Conservation (phyloP, 352 stramenopile genomes). For the Phytophthora pinifolia region DNA sequence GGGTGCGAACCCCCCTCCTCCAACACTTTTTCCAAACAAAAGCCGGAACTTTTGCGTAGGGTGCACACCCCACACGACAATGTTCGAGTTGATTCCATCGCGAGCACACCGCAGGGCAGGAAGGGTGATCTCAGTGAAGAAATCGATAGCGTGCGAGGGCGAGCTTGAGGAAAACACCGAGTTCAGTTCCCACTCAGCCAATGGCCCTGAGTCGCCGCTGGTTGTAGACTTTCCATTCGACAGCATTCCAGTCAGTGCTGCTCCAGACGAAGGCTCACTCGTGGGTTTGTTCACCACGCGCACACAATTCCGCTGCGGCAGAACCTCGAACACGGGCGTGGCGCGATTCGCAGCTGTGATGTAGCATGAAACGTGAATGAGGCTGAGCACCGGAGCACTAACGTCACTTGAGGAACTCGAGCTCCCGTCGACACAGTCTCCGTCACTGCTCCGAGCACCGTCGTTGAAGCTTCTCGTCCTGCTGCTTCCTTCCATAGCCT, state of each 20-base stretch:
- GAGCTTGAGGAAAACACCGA: conserved; percentile 54
- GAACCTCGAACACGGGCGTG: conserved; percentile 59
- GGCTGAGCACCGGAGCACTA: conserved; percentile 25
- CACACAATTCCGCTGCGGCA: conserved; percentile 43
- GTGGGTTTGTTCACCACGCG: conserved; percentile 41
- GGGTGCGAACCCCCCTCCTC: conserved; percentile 14
- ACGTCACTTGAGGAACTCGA: neutral
- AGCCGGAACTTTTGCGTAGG: conserved; percentile 74
- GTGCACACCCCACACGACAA: conserved; percentile 65
- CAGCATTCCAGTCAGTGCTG: neutral
- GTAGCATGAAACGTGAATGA: conserved; percentile 69
- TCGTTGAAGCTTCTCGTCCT: conserved; percentile 2
- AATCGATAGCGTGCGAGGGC: conserved; percentile 39
- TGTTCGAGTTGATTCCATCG: conserved; percentile 62
- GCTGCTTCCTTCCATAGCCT: conserved; percentile 6
- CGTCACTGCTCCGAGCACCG: neutral
- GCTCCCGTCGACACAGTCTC: neutral
- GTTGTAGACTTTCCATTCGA: neutral
- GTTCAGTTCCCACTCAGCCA: conserved; percentile 63
- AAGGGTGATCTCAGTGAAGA: conserved; percentile 59
- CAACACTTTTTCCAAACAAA: conserved; percentile 63
- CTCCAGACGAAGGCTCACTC: conserved; percentile 9
- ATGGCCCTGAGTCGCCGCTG: neutral
- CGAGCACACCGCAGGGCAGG: conserved; percentile 43
- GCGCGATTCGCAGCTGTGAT: conserved; percentile 71